phyloP scores from a whole-genome alignment of 768 basidiomycete genomes.

The Termitomyces sp. region DNA sequence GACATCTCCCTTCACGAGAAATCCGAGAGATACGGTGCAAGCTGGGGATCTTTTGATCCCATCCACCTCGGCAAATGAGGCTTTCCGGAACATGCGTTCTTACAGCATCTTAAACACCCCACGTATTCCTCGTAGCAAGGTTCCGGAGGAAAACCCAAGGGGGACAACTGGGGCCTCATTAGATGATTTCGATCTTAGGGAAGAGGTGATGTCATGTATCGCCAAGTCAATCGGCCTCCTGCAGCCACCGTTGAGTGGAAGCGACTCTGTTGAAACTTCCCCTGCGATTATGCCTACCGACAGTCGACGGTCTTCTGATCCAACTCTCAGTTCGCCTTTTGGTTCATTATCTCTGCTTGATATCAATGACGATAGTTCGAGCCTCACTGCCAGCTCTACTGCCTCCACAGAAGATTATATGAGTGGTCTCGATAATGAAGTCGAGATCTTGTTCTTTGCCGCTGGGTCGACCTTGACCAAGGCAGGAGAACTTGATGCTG shows the following conservation, averaged over 20 bases:
- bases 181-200: constrained; percentile 90
- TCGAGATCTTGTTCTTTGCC: constrained; percentile 91
- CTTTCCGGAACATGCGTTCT: constrained; percentile 40
- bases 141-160: constrained; percentile 17
- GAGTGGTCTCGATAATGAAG: constrained; percentile 90
- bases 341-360: constrained; percentile 71
- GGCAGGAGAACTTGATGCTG: constrained; percentile 86
- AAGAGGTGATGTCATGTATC: constrained; percentile 96
- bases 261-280: constrained; percentile 61
- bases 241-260: constrained; percentile 75
- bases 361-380: constrained; percentile 64
- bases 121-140: constrained; percentile 27
- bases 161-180: constrained; percentile 27
- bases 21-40: constrained; percentile 58
- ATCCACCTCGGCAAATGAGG: constrained; percentile 41
- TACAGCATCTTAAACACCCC: constrained; percentile 50
- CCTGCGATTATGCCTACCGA: constrained; percentile 50
- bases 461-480: constrained; percentile 82
- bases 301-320: constrained; percentile 32
- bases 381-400: constrained; percentile 56
- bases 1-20: constrained; percentile 16
- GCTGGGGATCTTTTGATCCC: constrained; percentile 74
- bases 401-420: constrained; percentile 52
- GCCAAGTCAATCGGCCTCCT: constrained; percentile 94
- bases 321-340: constrained; percentile 57